Evolutionary conservation across 768 basidiomycete genomes (phyloP), one percentile per base, ranked within the genome.

Genomic region (Solioccasus polychromus): DNA sequence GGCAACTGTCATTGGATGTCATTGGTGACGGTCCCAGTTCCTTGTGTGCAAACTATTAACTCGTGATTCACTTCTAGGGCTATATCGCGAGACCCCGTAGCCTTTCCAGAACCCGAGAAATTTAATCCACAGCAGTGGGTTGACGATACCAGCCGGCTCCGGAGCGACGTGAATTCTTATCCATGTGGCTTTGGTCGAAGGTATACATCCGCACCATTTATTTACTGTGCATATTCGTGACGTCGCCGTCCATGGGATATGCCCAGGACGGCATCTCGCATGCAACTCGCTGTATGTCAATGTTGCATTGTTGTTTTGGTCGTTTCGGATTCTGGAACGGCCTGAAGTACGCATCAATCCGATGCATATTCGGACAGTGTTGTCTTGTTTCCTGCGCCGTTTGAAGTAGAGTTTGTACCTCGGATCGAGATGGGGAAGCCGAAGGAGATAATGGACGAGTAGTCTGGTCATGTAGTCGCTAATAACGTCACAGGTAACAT

Each of bases 121-220:
- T 83, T 83, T 54, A 62, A 78, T 19, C 79, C 79, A 5, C 71
- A 76, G 49, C 66, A 81, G 26, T 84, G 81, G 80, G 43, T 82
- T 10, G 47, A 52, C 30, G 31, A 41, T 5, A 61, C 74, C 1
- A 75, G 75, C 0, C 66, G 60, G n/a, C 38, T 81, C 7, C 66
- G 69, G 28, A 71, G 71, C 4, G 72, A 77, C 39, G 56, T 78
- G 20, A 69, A 63, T 45, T 59, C 68, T 5, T 80, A 68, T 46
- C 59, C 72, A 2, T 82, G 75, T 43, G 78, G 80, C 0, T 80
- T 76, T 51, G 79, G 78, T 8, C 58, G 78, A 45, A 54, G 60
- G 69, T 64, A 37, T 25, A 18, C 18, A 11, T 36, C 29, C 30
- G 5, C 44, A n/a, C 1, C 14, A 9, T 8, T 11, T 18, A 8